These are phyloP conservation scores for Galeopsis tetrahit DNA, from an alignment of 257 asterid genomes.

Conservation along the genomic window DNA sequence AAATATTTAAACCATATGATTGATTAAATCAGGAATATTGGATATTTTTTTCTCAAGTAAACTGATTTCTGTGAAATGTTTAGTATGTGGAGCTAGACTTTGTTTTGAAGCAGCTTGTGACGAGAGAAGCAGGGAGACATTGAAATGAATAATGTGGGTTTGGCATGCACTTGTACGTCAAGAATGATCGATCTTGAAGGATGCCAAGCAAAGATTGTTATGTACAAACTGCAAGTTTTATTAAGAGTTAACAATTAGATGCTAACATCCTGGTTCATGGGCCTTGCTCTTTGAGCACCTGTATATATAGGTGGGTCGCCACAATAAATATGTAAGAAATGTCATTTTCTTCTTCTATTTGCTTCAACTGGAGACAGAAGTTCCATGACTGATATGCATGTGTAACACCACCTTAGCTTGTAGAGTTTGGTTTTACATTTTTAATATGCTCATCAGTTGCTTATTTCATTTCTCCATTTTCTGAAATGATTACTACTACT, in stretches of 20 bases:
- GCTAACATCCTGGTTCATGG: slow-evolving; percentile 37
- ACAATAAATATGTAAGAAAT: slow-evolving; percentile 41
- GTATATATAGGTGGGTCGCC: slow-evolving; percentile 21
- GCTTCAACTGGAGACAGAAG: slow-evolving; percentile 15
- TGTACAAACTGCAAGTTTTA: slow-evolving; percentile 28
- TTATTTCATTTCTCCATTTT: not conserved
- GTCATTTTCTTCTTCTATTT: slow-evolving; percentile 22
- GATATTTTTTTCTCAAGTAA: not conserved
- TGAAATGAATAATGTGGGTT: slow-evolving; percentile 35
- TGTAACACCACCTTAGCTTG: not conserved
- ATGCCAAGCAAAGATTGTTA: slow-evolving; percentile 27
- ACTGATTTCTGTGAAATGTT: not conserved
- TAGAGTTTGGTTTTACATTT: slow-evolving; percentile 10
- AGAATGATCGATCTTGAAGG: slow-evolving; percentile 31
- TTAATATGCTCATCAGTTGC: not conserved
- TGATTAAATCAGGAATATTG: slow-evolving; percentile 18
- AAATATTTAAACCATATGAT: not conserved
- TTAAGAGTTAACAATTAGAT: not conserved
- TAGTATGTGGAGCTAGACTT: slow-evolving; percentile 11
- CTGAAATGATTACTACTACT: too few species aligned
- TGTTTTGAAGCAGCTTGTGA: slow-evolving; percentile 38
- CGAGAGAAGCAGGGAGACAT: slow-evolving; percentile 31
- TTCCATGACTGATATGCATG: slow-evolving; percentile 15
- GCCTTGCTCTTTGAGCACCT: slow-evolving; percentile 8
- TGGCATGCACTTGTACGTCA: slow-evolving; percentile 20